Evolutionary conservation across 805 yeast genomes (phyloP), one percentile per base, ranked within the genome.

Genomic region (Saturnispora serradocipensis): DNA sequence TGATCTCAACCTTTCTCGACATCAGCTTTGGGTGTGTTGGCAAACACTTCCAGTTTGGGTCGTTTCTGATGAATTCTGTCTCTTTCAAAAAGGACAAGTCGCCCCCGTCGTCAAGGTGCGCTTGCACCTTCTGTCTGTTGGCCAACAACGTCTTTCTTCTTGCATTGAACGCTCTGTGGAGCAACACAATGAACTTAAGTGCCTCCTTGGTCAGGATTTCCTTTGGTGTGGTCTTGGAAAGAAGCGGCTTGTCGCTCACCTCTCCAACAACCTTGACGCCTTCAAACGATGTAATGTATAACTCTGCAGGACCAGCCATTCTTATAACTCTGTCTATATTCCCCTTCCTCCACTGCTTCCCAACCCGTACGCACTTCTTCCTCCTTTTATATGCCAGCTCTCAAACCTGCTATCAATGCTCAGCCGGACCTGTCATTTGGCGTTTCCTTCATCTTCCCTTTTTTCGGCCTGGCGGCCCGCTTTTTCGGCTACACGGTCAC

Each of bases 1-100:
- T 86, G 67, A 86, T 86, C 68, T 86, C 93, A 43, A 80, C 82
- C 64, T 88, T 77, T 71, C 95, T 78, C 65, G 83, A 85, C 54
- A 77, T 77, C 59, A 86, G 71, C 48, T 89, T 88, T 40, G 82
- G 83, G 39, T 87, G 89, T 48, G 82, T 73, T 38, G 84, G 74
- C 20, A 83, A 80, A 58, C 93, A 90, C 57, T 76, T 78, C 93
- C 93, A 86, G 38, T 79, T 78, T 25, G 84, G 77, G 60, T 86
- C 86, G 44, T 81, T 75, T 70, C 93, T 77, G 60, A 86, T 82
- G 64, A 72, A 68, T 51, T 70, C 74, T n/a, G 90, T 85, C 64
- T 82, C 90, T 27, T 78, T 77, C 52, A 83, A 70, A 65, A 82
- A 86, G 58, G 78, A 80, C 54, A 88, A 77, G 56, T 75, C 71